Base-by-base conservation (phyloP, 805 yeast genomes). In the Candida sakaeoensis region DNA sequence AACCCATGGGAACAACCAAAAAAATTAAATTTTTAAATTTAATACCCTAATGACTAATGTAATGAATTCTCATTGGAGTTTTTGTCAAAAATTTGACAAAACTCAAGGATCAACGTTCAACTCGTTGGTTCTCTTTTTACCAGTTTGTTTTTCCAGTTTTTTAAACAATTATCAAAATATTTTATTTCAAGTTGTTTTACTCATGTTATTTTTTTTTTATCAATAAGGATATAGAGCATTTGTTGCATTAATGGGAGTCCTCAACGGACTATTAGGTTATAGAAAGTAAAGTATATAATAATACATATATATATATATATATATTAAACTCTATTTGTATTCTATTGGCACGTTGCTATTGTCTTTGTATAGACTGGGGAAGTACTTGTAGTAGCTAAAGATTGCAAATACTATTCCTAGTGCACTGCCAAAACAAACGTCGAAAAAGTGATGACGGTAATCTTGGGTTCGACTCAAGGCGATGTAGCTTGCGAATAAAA, bases 1-100 rank as follows among this genome's bases (percentile, higher is more conserved):
- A 85, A 88, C 82, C 76, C 96, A 60, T 93, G 99, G 99, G 99
- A 93, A 80, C 81, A 86, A 74, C 96, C 97, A 72, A 88, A 84
- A 76, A 72, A 74, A 57, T 79, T 85, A 67, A 70, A 68, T 54
- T 75, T 73, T 47, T 84, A 80, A 10, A 40, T 18, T 25, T 24
- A 8, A 34, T 24, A 29, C 40, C 35, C 59, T 58, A 52, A 55
- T 55, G 63, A 59, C 65, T 66, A 66, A 67, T 68, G 73, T 64
- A 60, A 65, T 60, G 66, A 60, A 65, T 60, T 64, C 68, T 65
- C 72, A 42, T 36, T 45, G 42, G 42, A 38, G 24, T 21, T 22
- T 30, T 36, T 27, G 3, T 12, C n/a, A n/a, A n/a, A n/a, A n/a
- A 17, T 28, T 22, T 19, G n/a, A n/a, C n/a, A 22, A 18, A 30